Evolutionary conservation across 2,329 filamentous ascomycete species (phyloP), one percentile per base, ranked within the genome.

Genomic region (Hymenoscyphus occultus): DNA sequence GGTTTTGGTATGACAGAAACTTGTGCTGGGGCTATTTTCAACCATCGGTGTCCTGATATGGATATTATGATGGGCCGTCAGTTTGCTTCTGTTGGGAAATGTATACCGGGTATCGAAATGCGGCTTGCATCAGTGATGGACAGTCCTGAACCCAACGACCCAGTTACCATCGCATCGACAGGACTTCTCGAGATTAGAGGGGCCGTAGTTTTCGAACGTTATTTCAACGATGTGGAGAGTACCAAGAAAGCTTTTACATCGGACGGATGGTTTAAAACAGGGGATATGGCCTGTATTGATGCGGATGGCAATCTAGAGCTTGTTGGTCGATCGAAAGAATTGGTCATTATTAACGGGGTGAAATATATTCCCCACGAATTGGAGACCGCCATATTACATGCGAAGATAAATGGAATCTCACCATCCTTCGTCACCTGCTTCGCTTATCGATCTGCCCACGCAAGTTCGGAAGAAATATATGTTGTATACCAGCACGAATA

Each of bases 141-240:
- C 28, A 28, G 28, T 28, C 28, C 28, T 28, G 28, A 28, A 28
- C 28, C 28, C 3, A 28, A 3, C 28, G 28, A 28, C 28, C 28
- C 28, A 28, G 45, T 32, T 5, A 68, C 16, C 61, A 39, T n/a
- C 51, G 63, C 12, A 63, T 64, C 9, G 61, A 70, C 81, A 1
- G 73, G 72, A 10, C 59, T 70, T 5, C 62, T 75, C 0, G 57
- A 71, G 40, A 32, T 74, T 1, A 14, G 14, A 39, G 87, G 83
- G 0, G 81, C 82, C 0, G 85, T 87, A 56, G 78, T 91, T 9
- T 90, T 90, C 79, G 81, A 84, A 64, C 82, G 19, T 5, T 63
- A 63, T 19, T 60, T 75, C 64, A 74, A 76, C 31, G 77, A 80
- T 42, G 61, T 69, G 0, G 35, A 80, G n/a, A 86, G 84, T 1